Percentiles rank a stretch among this genome's conserved stretches.
phyloP scores from a whole-genome alignment of 1,284 basidiomycete genomes.

The Cryptococcus hybrid region DNA sequence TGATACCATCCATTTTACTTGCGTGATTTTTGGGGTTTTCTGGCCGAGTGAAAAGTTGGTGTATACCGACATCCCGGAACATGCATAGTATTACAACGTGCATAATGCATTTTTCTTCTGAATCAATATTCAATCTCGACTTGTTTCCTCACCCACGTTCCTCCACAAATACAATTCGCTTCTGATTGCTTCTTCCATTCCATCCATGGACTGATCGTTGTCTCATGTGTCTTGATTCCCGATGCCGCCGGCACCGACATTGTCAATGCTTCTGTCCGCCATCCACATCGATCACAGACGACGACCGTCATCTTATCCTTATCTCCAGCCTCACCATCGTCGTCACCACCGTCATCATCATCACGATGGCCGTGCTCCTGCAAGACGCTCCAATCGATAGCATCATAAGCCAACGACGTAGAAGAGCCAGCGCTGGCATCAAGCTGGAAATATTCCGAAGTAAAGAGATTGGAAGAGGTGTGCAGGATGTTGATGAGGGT shows the following conservation, averaged over 20 bases:
- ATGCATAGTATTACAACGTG: too few species aligned
- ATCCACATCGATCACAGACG: conserved; percentile 28
- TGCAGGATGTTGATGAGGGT: conserved; percentile 17
- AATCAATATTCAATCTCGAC: neutral
- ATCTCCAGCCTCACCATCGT: neutral
- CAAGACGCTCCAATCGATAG: conserved; percentile 1
- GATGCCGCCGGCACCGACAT: neutral
- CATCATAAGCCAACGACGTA: neutral
- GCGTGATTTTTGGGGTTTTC: too few species aligned
- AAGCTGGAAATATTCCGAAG: conserved; percentile 3
- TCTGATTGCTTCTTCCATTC: conserved; percentile 12
- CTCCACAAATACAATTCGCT: conserved; percentile 34
- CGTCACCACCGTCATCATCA: neutral
- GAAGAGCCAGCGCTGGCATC: too few species aligned
- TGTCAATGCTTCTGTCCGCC: conserved; percentile 13
- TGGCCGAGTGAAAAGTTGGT: too few species aligned
- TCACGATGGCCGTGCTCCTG: neutral
- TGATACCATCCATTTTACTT: too few species aligned
- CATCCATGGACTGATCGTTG: conserved; percentile 3
- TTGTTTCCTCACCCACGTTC: conserved; percentile 25
- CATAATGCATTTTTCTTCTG: neutral
- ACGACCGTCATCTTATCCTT: neutral
- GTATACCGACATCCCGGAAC: too few species aligned
- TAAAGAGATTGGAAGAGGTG: conserved; percentile 25
- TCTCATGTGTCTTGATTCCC: neutral